phyloP scores from a whole-genome alignment of 2,329 filamentous ascomycete genomes.

The Fusarium sp. region DNA sequence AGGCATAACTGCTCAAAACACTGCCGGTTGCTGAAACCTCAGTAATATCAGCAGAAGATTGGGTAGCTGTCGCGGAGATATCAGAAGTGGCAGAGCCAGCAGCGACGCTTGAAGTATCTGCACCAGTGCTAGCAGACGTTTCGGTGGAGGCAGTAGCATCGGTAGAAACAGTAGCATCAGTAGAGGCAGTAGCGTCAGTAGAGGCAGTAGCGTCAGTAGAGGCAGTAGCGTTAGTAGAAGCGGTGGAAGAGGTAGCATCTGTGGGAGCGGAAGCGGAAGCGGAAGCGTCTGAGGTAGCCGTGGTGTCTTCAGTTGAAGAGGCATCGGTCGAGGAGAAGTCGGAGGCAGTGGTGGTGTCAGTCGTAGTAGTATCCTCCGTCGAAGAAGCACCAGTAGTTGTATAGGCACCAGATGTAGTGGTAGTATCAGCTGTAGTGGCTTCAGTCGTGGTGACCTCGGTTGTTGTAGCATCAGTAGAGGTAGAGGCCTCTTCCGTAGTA shows the following conservation, averaged over 20 bases:
- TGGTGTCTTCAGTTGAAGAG: constrained; percentile 1
- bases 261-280: background rate
- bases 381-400: constrained; percentile 8
- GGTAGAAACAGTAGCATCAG: constrained; percentile 14
- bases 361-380: background rate
- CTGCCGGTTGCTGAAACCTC: background rate
- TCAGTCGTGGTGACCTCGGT: constrained; percentile 25
- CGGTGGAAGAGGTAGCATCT: background rate
- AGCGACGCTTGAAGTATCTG: constrained; percentile 24
- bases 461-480: constrained; percentile 5
- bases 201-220: background rate
- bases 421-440: constrained; percentile 14
- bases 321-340: constrained; percentile 11
- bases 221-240: background rate
- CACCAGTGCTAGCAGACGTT: constrained; percentile 35
- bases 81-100: background rate
- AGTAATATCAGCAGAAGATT: background rate
- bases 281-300: background rate
- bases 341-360: constrained; percentile 10
- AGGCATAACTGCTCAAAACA: background rate
- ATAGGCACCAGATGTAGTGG: constrained; percentile 18
- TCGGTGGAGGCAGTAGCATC: constrained; percentile 5
- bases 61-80: constrained; percentile 4
- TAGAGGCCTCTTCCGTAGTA: constrained; percentile 23
- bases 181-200: constrained; percentile 17